A percentile compares a stretch with the other conserved stretches of the same genome.
Evolutionary conservation across 805 yeast genomes (phyloP).

Genomic region (Yarrowia deformans): DNA sequence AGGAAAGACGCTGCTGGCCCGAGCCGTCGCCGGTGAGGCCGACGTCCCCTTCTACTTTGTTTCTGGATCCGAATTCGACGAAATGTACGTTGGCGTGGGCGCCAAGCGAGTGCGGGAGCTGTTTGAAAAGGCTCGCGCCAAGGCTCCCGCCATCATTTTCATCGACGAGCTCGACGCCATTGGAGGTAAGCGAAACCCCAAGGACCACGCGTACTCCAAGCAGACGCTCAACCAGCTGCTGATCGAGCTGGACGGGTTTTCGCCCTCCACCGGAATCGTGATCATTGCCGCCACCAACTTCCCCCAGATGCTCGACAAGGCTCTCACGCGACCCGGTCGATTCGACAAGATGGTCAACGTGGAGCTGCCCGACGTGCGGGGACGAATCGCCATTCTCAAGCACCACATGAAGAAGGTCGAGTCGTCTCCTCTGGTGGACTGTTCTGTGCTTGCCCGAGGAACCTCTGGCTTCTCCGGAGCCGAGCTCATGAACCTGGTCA

Average conservation of each 20-base stretch:
- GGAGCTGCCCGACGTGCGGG: conserved; percentile 97
- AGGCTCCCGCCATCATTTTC: conserved; percentile 96
- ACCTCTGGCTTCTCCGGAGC: conserved; percentile 99
- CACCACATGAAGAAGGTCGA: conserved; percentile 94
- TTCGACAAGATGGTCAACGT: conserved; percentile 96
- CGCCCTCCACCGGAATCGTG: conserved; percentile 90
- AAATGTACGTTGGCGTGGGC: conserved; percentile 98
- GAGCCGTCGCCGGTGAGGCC: conserved; percentile 99
- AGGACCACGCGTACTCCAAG: conserved; percentile 97
- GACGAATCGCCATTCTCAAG: conserved; percentile 88
- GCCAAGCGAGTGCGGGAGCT: conserved; percentile 97
- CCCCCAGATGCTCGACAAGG: conserved; percentile 96
- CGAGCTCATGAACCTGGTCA: conserved; percentile 90
- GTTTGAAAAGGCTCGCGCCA: conserved; percentile 89
- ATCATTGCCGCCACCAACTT: conserved; percentile 98
- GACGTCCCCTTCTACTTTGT: conserved; percentile 98
- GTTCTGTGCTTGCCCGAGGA: conserved; percentile 90
- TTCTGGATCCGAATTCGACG: conserved; percentile 99
- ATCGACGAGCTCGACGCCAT: conserved; percentile 98
- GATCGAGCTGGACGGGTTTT: conserved; percentile 91
- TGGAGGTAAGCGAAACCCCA: conserved; percentile 97
- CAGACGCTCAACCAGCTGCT: conserved; percentile 95
- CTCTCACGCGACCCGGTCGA: conserved; percentile 97
- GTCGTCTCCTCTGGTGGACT: conserved; percentile 82
- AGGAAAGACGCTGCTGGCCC: conserved; percentile 93